Evolutionary conservation across 768 basidiomycete genomes (phyloP).

Genomic region (Suillus fuscotomentosus): DNA sequence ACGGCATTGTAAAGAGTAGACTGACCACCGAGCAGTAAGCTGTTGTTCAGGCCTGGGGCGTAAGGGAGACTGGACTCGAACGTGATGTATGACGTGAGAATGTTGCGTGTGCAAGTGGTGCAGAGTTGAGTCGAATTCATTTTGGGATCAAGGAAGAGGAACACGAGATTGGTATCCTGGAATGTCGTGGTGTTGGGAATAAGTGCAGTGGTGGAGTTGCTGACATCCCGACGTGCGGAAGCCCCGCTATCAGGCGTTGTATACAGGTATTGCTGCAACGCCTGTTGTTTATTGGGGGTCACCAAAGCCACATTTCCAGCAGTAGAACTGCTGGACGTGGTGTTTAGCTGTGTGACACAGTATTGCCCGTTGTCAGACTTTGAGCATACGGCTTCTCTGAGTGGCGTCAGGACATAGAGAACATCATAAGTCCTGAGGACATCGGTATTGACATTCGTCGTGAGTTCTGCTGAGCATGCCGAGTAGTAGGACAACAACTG

Average conservation of each 20-base stretch:
- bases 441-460: conserved; percentile 39
- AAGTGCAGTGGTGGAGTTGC: conserved; percentile 28
- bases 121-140: conserved; percentile 60
- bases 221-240: conserved; percentile 26
- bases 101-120: conserved; percentile 75
- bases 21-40: conserved; percentile 68
- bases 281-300: conserved; percentile 13
- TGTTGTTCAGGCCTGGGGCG: conserved; percentile 67
- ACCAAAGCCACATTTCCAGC: conserved; percentile 18
- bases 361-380: conserved; percentile 70
- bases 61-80: conserved; percentile 75
- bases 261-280: conserved; percentile 26
- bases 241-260: conserved; percentile 16
- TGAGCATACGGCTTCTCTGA: conserved; percentile 68
- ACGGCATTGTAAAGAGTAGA: conserved; percentile 61
- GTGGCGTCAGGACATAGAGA: conserved; percentile 68
- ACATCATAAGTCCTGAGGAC: conserved; percentile 77
- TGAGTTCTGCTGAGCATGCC: conserved; percentile 72
- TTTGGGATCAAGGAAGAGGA: conserved; percentile 70
- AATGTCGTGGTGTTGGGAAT: conserved; percentile 57
- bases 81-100: conserved; percentile 73
- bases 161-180: conserved; percentile 62
- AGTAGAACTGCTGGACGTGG: conserved; percentile 21
- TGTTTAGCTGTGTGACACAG: conserved; percentile 57
- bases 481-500: conserved; percentile 69